Base-by-base conservation (phyloP, 768 basidiomycete genomes). In the Termitomyces sp. region DNA sequence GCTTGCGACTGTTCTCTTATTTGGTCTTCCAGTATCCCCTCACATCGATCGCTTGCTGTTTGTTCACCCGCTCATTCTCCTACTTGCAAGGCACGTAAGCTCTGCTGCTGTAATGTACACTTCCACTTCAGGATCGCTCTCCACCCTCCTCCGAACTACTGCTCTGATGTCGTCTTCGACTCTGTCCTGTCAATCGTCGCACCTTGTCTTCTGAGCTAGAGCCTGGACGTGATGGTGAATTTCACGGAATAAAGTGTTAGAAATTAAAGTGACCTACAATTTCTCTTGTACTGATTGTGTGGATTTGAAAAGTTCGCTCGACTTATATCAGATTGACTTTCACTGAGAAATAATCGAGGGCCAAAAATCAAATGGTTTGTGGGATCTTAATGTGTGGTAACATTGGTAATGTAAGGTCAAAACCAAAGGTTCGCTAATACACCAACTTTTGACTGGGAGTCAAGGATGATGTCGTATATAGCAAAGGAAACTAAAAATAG, bases 401-500 rank as follows among this genome's bases (percentile, higher is more conserved):
- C 3, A 20, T 9, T n/a, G 40, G n/a, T 18, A 18, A 40, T 40
- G n/a, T 10, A 41, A 20, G 8, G 40, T 20, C 8, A 41, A n/a
- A 18, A 40, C 38, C 36, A 38, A 16, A 38, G 16, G 36, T 16
- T 38, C 5, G 38, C 38, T 40, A 8, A 41, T 41, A 41, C 40
- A 41, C 40, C 40, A 41, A 41, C 40, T 41, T 41, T 9, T 55
- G 56, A 65, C 59, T 65, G 59, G 57, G 48, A 46, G 57, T 60
- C 62, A 22, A 65, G 65, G 51, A 57, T 55, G 57, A 8, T 57
- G 62, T 52, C 62, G 49, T 56, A 60, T 62, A 61, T 68, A 67
- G 58, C 22, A 61, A 24, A 36, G 22, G 22, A 51, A 51, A 51
- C 33, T 35, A 22, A 49, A 14, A 58, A 63, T 54, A 44, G 38